A percentile compares a stretch with the other conserved stretches of the same genome.
Evolutionary conservation across 169 alveolate genomes (phyloP).

Genomic region (Fabrea salina): DNA sequence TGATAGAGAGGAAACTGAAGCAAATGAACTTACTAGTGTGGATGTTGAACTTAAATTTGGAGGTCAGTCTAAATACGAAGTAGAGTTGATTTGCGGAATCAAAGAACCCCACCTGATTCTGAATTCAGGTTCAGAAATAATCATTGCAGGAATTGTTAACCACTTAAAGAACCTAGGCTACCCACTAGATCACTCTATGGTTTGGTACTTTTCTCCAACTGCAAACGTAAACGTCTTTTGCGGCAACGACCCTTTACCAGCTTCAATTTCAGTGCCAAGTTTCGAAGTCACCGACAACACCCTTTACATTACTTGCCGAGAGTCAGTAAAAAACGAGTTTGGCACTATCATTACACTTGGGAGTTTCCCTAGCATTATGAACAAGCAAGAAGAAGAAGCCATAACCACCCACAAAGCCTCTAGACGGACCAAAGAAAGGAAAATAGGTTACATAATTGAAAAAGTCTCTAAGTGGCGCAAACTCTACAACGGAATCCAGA

Average conservation of each 20-base stretch:
- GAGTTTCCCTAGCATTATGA: background rate
- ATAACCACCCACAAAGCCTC: background rate
- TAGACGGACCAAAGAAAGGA: slow-evolving; percentile 71
- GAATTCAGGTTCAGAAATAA: background rate
- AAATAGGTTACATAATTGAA: slow-evolving; percentile 65
- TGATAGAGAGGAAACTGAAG: no score
- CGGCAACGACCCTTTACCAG: slow-evolving; percentile 5
- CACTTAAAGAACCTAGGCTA: background rate
- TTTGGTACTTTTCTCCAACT: background rate
- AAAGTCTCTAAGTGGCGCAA: slow-evolving; percentile 71
- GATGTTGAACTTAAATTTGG: background rate
- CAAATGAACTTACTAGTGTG: no score
- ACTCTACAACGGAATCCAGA: slow-evolving; percentile 60
- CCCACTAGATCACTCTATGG: background rate
- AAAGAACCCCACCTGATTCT: background rate
- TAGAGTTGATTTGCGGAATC: background rate
- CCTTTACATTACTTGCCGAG: background rate
- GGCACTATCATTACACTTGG: background rate
- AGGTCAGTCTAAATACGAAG: background rate
- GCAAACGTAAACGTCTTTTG: background rate
- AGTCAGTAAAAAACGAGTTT: background rate
- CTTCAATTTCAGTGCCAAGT: background rate
- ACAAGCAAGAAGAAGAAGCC: background rate
- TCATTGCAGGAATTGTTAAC: background rate
- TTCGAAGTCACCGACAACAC: background rate